Evolutionary conservation across 345 rosid genomes (phyloP).

Genomic region (Laguncularia racemosa): DNA sequence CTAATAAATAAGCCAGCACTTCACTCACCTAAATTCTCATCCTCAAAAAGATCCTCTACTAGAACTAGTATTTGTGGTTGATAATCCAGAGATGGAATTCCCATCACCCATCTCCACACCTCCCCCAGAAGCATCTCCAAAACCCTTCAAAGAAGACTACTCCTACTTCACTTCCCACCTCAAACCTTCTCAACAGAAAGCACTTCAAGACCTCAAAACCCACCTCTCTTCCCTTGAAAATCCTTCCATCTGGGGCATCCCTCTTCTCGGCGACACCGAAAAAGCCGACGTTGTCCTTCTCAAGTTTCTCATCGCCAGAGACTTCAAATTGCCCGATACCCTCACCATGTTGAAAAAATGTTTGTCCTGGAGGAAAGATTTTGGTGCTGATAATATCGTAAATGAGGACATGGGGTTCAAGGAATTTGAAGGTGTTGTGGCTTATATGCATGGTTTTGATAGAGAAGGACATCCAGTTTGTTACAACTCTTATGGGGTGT

Average conservation of each 20-base stretch:
- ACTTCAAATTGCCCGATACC: constrained; percentile 62
- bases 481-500: constrained; percentile 88
- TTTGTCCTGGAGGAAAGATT: constrained; percentile 71
- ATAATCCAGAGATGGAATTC: constrained; percentile 9
- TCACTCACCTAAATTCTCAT: not conserved
- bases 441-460: constrained; percentile 86
- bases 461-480: constrained; percentile 89
- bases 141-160: constrained; percentile 68
- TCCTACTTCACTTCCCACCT: constrained; percentile 64
- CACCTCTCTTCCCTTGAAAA: constrained; percentile 33
- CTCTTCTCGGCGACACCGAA: constrained; percentile 53
- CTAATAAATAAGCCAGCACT: no score
- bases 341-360: constrained; percentile 70
- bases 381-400: constrained; percentile 51
- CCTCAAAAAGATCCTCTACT: not conserved
- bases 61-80: no score
- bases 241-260: constrained; percentile 71
- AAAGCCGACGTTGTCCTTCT: constrained; percentile 74
- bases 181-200: constrained; percentile 65
- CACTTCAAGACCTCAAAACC: constrained; percentile 64
- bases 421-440: constrained; percentile 81
- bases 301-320: constrained; percentile 86
- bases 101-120: constrained; percentile 45
- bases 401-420: constrained; percentile 87
- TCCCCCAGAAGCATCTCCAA: constrained; percentile 56